Evolutionary conservation across 768 basidiomycete genomes (phyloP), one percentile per base, ranked within the genome.

Genomic region (Kwoniella shandongensis): DNA sequence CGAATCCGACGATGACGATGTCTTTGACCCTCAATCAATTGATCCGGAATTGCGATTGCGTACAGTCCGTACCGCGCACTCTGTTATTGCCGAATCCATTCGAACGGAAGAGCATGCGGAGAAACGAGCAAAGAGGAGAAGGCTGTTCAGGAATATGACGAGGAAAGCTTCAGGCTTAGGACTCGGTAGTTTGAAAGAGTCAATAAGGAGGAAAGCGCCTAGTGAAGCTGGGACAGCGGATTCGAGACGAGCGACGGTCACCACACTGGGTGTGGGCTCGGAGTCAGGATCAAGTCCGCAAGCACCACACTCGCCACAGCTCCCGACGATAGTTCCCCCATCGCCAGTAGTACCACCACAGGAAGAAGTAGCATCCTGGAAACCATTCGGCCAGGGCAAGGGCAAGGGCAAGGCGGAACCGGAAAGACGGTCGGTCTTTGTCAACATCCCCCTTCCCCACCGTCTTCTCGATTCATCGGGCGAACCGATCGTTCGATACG

Each of bases 41-140:
- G 92, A 97, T 80, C 87, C 88, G 18, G 85, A 91, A 70, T 82
- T 92, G 12, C 86, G 91, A 36, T 81, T 97, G 46, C 85, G 89
- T 50, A 93, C 91, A 0, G 89, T 91, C n/a, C 86, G 87, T 67
- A 96, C 93, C 1, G 93, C 93, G 17, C 87, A 88, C 1, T 90
- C 88, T 17, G 89, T 89, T 36, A 86, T 96, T 64, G 87, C 89
- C 60, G 89, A 92, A 76, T 88, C 88, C 7, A 86, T 89, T 48
- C 85, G 83, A 55, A 83, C 86, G 30, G 93, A 97, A 29, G 72
- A 64, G 12, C 57, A 54, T 68, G 70, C 78, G 73, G 75, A 86
- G 68, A 68, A 69, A 58, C 56, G 59, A 10, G 56, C 48, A 30
- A 63, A 58, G 57, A 42, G 64, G 44, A 63, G 65, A 52, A 60